phyloP scores from a whole-genome alignment of 495 filamentous ascomycete species.

The Lophiotrema nucula region DNA sequence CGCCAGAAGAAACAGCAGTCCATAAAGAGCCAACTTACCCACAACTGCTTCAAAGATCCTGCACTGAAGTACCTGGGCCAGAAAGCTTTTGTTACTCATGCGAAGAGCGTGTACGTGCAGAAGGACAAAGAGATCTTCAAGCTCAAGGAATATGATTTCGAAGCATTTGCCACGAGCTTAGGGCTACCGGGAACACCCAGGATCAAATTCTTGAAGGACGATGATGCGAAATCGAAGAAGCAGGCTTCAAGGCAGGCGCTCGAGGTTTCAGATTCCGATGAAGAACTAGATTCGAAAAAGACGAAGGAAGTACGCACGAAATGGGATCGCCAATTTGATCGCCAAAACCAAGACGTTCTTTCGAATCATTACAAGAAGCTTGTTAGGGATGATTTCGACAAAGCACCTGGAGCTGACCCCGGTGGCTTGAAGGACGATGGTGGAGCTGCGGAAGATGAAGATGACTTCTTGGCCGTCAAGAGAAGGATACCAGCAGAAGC shows the following conservation, averaged over 20 bases:
- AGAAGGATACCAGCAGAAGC: constrained; percentile 62
- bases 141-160: constrained; percentile 72
- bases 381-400: constrained; percentile 56
- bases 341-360: constrained; percentile 90
- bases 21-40: constrained; percentile 79
- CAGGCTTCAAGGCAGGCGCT: constrained; percentile 68
- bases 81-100: constrained; percentile 91
- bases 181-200: constrained; percentile 87
- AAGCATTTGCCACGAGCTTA: constrained; percentile 79
- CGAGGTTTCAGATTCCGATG: constrained; percentile 52
- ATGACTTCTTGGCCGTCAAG: constrained; percentile 88
- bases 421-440: constrained; percentile 40
- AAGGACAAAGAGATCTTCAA: constrained; percentile 92
- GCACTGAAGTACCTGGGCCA: constrained; percentile 94
- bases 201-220: constrained; percentile 87
- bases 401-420: not conserved
- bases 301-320: constrained; percentile 78
- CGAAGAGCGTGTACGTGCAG: constrained; percentile 77
- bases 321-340: constrained; percentile 95
- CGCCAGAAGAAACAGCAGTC: constrained; percentile 84
- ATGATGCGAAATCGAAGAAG: constrained; percentile 80
- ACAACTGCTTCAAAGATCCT: constrained; percentile 91
- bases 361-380: constrained; percentile 88
- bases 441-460: constrained; percentile 59
- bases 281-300: constrained; percentile 45